These are phyloP conservation scores for Colletotrichum tanaceti DNA, from an alignment of 2,329 filamentous ascomycete genomes.

Conservation along the genomic window DNA sequence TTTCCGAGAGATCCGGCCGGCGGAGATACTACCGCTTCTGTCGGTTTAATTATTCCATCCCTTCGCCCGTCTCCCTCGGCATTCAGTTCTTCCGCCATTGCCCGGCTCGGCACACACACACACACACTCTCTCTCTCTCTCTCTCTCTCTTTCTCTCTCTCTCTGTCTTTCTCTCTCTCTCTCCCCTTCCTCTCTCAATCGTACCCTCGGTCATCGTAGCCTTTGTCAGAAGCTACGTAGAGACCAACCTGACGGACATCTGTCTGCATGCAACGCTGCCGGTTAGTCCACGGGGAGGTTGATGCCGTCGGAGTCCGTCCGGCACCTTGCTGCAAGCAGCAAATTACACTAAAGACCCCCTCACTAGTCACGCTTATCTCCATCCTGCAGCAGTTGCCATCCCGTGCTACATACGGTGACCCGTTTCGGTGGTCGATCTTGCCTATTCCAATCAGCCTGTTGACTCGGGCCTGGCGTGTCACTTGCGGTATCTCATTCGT, in stretches of 20 bases:
- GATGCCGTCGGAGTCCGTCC: no score
- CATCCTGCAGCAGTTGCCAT: not conserved
- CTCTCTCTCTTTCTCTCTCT: no score
- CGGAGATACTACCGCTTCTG: slow-evolving; percentile 14
- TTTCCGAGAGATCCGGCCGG: not conserved
- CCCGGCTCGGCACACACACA: slow-evolving; percentile 32
- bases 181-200: no score
- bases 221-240: not conserved
- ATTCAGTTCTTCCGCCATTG: slow-evolving; percentile 34
- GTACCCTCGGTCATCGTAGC: not conserved
- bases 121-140: no score
- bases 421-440: not conserved
- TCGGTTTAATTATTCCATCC: not conserved
- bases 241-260: not conserved
- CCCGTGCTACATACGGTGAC: not conserved
- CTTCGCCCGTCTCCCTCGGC: not conserved
- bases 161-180: no score
- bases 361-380: slow-evolving; percentile 29
- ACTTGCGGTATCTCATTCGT: not conserved
- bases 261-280: not conserved
- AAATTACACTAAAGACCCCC: slow-evolving; percentile 13
- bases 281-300: not conserved
- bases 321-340: slow-evolving; percentile 17
- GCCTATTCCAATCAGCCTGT: not conserved
- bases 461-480: not conserved